Evolutionary conservation across 495 filamentous ascomycete species (phyloP), one percentile per base, ranked within the genome.

Genomic region (Trichoderma asperelloides): DNA sequence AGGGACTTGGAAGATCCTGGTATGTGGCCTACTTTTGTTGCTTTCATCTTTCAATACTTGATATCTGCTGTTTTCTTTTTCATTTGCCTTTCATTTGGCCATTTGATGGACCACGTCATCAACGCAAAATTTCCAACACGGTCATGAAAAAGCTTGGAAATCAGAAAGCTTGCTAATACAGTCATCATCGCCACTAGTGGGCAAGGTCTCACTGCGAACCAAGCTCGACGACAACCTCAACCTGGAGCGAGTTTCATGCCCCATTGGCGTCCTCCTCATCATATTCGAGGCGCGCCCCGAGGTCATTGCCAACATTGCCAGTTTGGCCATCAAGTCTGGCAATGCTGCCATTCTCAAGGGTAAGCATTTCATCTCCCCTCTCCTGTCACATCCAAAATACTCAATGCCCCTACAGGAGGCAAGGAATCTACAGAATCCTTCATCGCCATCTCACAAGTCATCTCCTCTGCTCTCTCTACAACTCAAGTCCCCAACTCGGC

Each of bases 281-380:
- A 98, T 98, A 68, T 98, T 98, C 72, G 95, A 98, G 78, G 96
- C 96, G 27, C 90, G 95, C 37, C 95, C 95, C 11, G 95, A 99
- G 75, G 96, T 99, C 66, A 99, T 99, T 75, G 95, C 96, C 55
- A 99, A 99, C 73, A 98, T 99, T 68, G 91, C 94, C 65, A 89
- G 96, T n/a, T 82, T 99, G 43, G 92, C 96, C 13, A 89, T 99
- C 70, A 99, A 99, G 75, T 97, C 95, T 18, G 95, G 92, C 66
- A 99, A 99, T 80, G 89, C 95, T 30, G 95, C 93, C 66, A 98
- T 99, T 68, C 79, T 99, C 62, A 99, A 99, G 85, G 93, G 66
- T 66, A 55, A 12, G 41, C 41, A 0, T 18, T 45, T n/a, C 25
- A 45, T 68, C 12, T 23, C 41, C 15, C n/a, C 45, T 13, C 13